Evolutionary conservation across 2,329 filamentous ascomycete species (phyloP), one percentile per base, ranked within the genome.

Genomic region (Torrubiella hemipterigena): DNA sequence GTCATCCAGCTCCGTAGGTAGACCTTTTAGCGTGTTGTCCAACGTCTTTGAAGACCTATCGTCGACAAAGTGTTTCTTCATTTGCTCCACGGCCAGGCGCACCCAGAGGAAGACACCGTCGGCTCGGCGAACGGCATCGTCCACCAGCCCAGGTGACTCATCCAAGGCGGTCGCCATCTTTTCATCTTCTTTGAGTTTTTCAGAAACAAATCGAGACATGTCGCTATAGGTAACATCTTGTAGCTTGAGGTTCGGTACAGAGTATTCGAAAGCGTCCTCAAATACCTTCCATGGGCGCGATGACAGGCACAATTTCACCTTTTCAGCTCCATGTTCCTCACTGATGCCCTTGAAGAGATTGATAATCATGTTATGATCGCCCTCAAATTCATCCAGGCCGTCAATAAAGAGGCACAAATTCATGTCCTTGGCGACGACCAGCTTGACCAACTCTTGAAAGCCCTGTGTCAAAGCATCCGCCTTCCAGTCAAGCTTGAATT

Each of bases 21-120:
- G 38, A 3, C 28, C 31, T 2, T 31, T 14, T 2, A 52, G 27
- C 1, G 31, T 25, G 3, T n/a, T 16, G 4, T 28, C 15, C 15
- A 49, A 23, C 0, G 29, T 30, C 3, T 28, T 14, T 4, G 46
- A 13, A 3, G 27, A 19, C 6, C 27, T n/a, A 2, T 7, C 17
- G 15, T n/a, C 13, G 0, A 37, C 18, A 13, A 44, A 40, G 11
- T 35, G 38, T 17, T 35, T 38, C 11, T 50, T 16, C 29, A 54
- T 40, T 17, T 46, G 41, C 11, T 47, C 39, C 8, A 55, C 46
- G 0, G 49, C 54, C 6, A 50, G 41, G 2, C 42, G 38, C 2
- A 53, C 45, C 52, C 52, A 55, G 7, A 56, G 43, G 27, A 56
- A 55, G 1, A 56, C 52, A 0, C 52, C 52, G 9, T 51, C 45